These are phyloP conservation scores for Colletotrichum sidae DNA, from an alignment of 2,329 filamentous ascomycete species.

Conservation along the genomic window DNA sequence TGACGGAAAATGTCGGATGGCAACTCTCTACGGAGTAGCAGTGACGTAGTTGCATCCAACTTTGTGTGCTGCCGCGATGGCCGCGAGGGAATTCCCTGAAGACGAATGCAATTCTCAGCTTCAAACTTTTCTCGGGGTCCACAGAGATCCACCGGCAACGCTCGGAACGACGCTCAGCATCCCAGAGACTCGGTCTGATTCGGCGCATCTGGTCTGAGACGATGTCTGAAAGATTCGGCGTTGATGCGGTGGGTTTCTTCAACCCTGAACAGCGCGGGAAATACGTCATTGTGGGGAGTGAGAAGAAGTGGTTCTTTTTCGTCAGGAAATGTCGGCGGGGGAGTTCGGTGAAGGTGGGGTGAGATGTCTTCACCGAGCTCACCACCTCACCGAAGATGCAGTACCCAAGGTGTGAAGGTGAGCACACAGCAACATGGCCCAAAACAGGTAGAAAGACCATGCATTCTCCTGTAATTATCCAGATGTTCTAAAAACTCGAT, in stretches of 20 bases:
- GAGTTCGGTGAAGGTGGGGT: neutral
- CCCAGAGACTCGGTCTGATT: conserved; percentile 20
- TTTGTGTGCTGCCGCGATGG: conserved; percentile 18
- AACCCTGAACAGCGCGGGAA: conserved; percentile 10
- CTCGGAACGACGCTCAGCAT: conserved; percentile 4
- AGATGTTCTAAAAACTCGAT: neutral
- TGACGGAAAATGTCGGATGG: no score
- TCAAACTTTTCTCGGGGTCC: conserved; percentile 22
- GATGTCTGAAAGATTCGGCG: conserved; percentile 8
- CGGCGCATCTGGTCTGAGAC: conserved; percentile 22
- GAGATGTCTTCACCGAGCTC: conserved; percentile 5
- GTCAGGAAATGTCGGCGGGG: conserved; percentile 14
- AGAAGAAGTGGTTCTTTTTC: conserved; percentile 27
- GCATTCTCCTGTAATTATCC: neutral
- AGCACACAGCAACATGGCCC: no score
- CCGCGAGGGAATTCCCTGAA: conserved; percentile 23
- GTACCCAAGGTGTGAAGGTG: neutral
- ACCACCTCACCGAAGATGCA: neutral
- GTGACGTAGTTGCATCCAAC: conserved; percentile 19
- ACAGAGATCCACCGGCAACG: conserved; percentile 17
- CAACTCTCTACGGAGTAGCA: neutral
- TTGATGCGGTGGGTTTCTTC: conserved; percentile 14
- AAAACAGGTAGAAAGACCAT: neutral
- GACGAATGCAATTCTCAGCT: neutral
- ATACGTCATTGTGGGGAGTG: conserved; percentile 32